Base-by-base conservation (phyloP, 108 stramenopile genomes). In the Cyclotella kingstonii region DNA sequence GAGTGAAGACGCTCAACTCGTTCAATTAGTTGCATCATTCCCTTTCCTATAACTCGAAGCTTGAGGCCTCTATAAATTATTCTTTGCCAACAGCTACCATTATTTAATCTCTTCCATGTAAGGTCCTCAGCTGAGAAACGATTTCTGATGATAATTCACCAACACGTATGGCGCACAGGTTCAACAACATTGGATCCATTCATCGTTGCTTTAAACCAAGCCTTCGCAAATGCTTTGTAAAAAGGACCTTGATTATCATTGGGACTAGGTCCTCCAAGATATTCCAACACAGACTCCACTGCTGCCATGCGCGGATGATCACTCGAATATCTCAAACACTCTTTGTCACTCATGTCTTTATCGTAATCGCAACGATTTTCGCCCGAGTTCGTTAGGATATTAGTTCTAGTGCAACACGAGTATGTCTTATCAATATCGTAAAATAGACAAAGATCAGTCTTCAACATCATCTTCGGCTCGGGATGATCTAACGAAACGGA, bases 131-230 rank as follows among this genome's bases (percentile, higher is more conserved):
- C n/a, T n/a, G n/a, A n/a, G n/a, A n/a, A n/a, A n/a, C n/a, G n/a
- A n/a, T n/a, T n/a, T n/a, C n/a, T n/a, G n/a, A n/a, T n/a, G n/a
- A n/a, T n/a, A n/a, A n/a, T n/a, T n/a, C n/a, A n/a, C n/a, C n/a
- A n/a, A n/a, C n/a, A n/a, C n/a, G n/a, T n/a, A n/a, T n/a, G n/a
- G n/a, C n/a, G n/a, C n/a, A n/a, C n/a, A n/a, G n/a, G n/a, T n/a
- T n/a, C n/a, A n/a, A n/a, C n/a, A n/a, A n/a, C n/a, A n/a, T n/a
- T n/a, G n/a, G n/a, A n/a, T 5, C 74, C 74, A 22, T 50, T 47
- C 10, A 63, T 65, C 1, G 74, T 76, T 23, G 69, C 63, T 55
- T 76, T 76, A 31, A 31, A 54, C 74, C 74, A 76, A 29, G 74
- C 74, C 21, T 0, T 27, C 7, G 44, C 39, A 52, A 70, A 76